These are phyloP conservation scores for Caloboletus firmus DNA, from an alignment of 1,284 basidiomycete genomes.

Conservation along the genomic window DNA sequence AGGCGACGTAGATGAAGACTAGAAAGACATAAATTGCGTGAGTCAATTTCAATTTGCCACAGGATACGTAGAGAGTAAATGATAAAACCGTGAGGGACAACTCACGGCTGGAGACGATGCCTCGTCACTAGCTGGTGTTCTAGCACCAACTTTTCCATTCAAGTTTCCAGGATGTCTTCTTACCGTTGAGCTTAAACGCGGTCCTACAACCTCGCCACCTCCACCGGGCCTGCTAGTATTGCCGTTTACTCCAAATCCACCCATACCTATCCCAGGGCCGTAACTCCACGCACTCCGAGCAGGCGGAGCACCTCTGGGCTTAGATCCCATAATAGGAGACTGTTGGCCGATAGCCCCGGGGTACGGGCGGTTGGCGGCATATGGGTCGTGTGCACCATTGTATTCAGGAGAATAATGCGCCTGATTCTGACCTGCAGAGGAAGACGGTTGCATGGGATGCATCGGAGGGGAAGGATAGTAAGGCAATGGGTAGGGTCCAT, in stretches of 20 bases:
- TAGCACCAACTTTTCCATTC: conserved; percentile 52
- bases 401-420: conserved; percentile 32
- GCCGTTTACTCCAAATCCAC: conserved; percentile 39
- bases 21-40: conserved; percentile 10
- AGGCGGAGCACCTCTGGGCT: conserved; percentile 44
- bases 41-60: conserved; percentile 6
- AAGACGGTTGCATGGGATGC: conserved; percentile 41
- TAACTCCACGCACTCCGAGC: conserved; percentile 63
- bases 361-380: conserved; percentile 24
- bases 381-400: conserved; percentile 35
- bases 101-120: conserved; percentile 72
- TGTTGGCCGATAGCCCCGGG: conserved; percentile 31
- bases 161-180: conserved; percentile 53
- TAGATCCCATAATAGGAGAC: conserved; percentile 30
- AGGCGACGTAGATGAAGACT: conserved; percentile 74
- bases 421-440: conserved; percentile 36
- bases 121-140: conserved; percentile 68
- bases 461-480: conserved; percentile 48
- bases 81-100: conserved; percentile 21
- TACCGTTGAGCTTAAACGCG: conserved; percentile 53
- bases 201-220: conserved; percentile 55
- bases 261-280: conserved; percentile 57
- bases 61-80: not conserved
- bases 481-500: conserved; percentile 46
- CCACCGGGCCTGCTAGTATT: conserved; percentile 19